Percentiles rank a stretch among this genome's conserved stretches.
These are phyloP conservation scores for Monosporascus ibericus DNA, from an alignment of 2,329 filamentous ascomycete species.

Conservation along the genomic window DNA sequence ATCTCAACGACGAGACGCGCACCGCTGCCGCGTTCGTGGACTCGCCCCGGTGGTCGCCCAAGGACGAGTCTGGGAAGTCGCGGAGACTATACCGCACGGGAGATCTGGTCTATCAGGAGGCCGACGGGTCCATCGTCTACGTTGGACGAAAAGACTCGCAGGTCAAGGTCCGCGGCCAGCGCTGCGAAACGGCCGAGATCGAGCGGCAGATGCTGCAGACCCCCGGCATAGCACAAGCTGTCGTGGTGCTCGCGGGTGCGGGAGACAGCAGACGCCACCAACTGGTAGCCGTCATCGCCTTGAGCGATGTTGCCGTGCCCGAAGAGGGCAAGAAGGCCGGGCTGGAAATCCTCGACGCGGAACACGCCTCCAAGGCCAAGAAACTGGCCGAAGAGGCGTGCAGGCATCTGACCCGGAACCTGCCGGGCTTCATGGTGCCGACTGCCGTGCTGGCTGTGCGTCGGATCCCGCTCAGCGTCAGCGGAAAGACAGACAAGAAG, in stretches of 20 bases:
- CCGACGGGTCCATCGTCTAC: constrained; percentile 27
- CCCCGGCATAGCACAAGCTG: neutral
- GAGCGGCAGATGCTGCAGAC: neutral
- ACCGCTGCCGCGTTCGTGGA: neutral
- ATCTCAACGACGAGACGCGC: neutral
- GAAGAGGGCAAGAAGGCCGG: neutral
- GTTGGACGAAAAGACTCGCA: constrained; percentile 44
- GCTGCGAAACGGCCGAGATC: constrained; percentile 33
- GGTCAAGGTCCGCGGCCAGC: constrained; percentile 46
- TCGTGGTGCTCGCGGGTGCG: neutral
- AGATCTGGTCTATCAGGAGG: constrained; percentile 29
- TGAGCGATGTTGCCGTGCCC: neutral
- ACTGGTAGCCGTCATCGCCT: neutral
- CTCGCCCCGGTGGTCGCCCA: neutral
- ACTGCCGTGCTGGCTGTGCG: neutral
- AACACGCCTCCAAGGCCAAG: neutral
- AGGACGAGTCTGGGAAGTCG: neutral
- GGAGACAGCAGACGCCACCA: neutral
- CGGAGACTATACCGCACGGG: constrained; percentile 32
- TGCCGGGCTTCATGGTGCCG: neutral
- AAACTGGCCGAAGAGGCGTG: neutral
- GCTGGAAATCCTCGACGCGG: neutral
- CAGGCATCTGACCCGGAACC: neutral
- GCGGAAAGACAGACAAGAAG: neutral
- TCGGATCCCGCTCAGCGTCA: neutral